phyloP scores from a whole-genome alignment of 73 alveolate species.

The Uronychia binucleata region DNA sequence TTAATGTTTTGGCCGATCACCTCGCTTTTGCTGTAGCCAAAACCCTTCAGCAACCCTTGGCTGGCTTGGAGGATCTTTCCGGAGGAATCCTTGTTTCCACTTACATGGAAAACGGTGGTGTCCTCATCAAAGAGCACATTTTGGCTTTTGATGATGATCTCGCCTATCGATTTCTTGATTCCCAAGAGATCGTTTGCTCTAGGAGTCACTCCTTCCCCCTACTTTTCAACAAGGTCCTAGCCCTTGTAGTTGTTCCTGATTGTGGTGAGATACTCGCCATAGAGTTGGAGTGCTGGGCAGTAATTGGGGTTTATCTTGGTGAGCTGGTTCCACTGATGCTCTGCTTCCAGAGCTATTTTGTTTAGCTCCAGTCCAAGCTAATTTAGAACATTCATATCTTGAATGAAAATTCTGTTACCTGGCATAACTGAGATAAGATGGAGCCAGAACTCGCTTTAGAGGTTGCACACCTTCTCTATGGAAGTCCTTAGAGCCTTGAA shows the following conservation, averaged over 20 bases:
- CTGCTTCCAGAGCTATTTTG: slow-evolving; percentile 25
- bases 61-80: slow-evolving; percentile 38
- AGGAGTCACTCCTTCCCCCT: not conserved
- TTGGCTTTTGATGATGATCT: not conserved
- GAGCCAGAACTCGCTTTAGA: slow-evolving; percentile 47
- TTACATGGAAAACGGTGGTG: slow-evolving; percentile 37
- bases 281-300: slow-evolving; percentile 25
- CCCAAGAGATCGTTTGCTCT: not conserved
- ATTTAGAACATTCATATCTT: slow-evolving; percentile 27
- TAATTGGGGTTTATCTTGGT: slow-evolving; percentile 29
- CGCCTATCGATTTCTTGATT: not conserved
- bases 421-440: not conserved
- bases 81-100: slow-evolving; percentile 39
- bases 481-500: slow-evolving; percentile 3
- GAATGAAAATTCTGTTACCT: not conserved
- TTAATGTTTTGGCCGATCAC: slow-evolving; percentile 40
- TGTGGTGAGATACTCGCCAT: slow-evolving; percentile 44
- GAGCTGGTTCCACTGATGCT: slow-evolving; percentile 18
- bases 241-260: slow-evolving; percentile 29
- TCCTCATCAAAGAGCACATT: slow-evolving; percentile 33
- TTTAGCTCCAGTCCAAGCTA: slow-evolving; percentile 17
- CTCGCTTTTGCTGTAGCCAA: slow-evolving; percentile 41
- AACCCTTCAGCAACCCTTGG: slow-evolving; percentile 36
- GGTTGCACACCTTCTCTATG: slow-evolving; percentile 49
- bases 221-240: not conserved